phyloP scores from a whole-genome alignment of 2,329 filamentous ascomycete genomes.

The Lasiodiplodia hormozganensis region DNA sequence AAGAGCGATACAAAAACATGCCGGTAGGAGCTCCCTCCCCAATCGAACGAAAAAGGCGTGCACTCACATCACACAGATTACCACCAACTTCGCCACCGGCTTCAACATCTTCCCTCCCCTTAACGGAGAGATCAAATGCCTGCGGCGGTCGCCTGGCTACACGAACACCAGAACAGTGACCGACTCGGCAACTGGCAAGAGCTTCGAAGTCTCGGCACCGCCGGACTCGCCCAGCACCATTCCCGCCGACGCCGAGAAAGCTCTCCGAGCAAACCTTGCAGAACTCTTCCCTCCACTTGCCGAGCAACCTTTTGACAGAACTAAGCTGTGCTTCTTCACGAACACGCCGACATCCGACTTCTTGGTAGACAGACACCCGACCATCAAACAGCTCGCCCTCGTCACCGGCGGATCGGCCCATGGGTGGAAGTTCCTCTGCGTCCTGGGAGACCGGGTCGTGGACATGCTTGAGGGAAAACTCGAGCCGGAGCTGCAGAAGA shows the following conservation, averaged over 20 bases:
- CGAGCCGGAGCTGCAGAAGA: constrained; percentile 14
- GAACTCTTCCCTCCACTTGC: constrained; percentile 35
- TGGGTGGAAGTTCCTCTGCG: constrained; percentile 67
- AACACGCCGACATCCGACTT: constrained; percentile 64
- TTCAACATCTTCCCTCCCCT: constrained; percentile 30
- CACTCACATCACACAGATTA: constrained; percentile 11
- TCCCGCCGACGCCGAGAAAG: constrained; percentile 23
- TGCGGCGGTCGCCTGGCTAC: constrained; percentile 26
- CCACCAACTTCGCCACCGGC: constrained; percentile 27
- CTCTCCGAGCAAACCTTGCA: constrained; percentile 20
- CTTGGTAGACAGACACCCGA: constrained; percentile 60
- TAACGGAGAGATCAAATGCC: constrained; percentile 27
- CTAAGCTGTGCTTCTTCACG: constrained; percentile 63
- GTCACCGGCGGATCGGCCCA: constrained; percentile 69
- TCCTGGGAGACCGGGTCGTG: constrained; percentile 62
- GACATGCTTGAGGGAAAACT: constrained; percentile 41
- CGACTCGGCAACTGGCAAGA: constrained; percentile 6
- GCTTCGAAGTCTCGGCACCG: constrained; percentile 14
- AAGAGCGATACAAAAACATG: constrained; percentile 27
- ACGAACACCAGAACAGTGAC: constrained; percentile 11
- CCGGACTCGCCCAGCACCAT: constrained; percentile 26
- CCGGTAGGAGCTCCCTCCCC: neutral
- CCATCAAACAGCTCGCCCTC: constrained; percentile 58
- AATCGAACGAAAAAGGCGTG: neutral
- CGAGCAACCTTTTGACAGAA: constrained; percentile 53